Conservation (phyloP, 768 basidiomycete species). For the Mrakia hoshinonis region DNA sequence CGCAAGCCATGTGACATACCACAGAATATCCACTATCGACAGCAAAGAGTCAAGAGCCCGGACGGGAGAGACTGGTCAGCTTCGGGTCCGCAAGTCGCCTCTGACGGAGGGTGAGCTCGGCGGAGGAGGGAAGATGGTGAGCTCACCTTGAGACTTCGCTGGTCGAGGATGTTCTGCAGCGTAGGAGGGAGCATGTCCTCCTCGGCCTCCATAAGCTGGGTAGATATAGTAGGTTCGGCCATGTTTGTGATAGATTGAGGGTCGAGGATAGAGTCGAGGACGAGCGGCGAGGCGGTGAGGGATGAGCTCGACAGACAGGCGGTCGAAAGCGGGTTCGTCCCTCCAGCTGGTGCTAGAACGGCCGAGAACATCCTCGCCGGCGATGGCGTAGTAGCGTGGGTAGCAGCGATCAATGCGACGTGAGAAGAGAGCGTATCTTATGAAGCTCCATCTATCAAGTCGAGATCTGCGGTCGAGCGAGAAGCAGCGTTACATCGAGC, state of each 20-base stretch:
- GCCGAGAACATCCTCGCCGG: neutral
- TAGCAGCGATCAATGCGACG: no score
- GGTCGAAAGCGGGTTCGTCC: no score
- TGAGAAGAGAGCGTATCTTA: no score
- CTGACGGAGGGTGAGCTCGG: neutral
- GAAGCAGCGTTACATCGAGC: no score
- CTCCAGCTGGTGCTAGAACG: no score
- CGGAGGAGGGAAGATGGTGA: neutral
- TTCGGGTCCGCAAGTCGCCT: no score
- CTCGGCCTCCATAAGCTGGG: slow-evolving; percentile 20
- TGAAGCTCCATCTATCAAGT: no score
- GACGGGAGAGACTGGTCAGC: neutral
- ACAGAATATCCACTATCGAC: slow-evolving; percentile 99
- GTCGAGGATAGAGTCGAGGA: neutral
- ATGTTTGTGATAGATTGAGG: neutral
- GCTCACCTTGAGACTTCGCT: slow-evolving; percentile 48
- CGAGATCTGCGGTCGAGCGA: no score
- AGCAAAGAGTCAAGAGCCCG: no score
- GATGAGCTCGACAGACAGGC: no score
- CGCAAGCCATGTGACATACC: slow-evolving; percentile 50
- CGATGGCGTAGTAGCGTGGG: no score
- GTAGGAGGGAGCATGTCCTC: slow-evolving; percentile 48
- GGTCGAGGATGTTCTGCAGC: slow-evolving; percentile 89
- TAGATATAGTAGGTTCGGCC: neutral
- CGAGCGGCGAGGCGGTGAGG: neutral